These are phyloP conservation scores for Pseudoturritis turrita DNA, from an alignment of 345 rosid genomes.

Conservation along the genomic window DNA sequence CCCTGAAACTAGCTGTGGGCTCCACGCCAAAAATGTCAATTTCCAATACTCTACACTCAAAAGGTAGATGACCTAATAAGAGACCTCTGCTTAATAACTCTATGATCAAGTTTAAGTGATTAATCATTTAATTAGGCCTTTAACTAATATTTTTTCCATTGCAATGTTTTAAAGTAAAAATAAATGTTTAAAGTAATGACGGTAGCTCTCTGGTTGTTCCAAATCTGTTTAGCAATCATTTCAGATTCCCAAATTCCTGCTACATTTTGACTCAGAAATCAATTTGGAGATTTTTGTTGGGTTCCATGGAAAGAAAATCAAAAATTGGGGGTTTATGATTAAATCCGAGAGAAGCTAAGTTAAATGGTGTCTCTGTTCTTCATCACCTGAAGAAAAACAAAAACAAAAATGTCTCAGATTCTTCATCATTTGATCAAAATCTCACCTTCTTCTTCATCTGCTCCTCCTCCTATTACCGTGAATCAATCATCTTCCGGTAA, in stretches of 20 bases:
- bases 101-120: conserved; percentile 4
- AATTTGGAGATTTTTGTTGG: conserved; percentile 19
- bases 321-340: conserved; percentile 6
- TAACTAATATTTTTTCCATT: neutral
- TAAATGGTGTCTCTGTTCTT: conserved; percentile 34
- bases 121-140: conserved; percentile 15
- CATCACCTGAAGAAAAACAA: conserved; percentile 8
- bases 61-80: conserved; percentile 40
- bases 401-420: conserved; percentile 33
- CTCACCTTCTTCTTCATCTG: conserved; percentile 28
- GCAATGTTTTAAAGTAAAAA: conserved; percentile 9
- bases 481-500: conserved; percentile 30
- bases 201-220: conserved; percentile 15
- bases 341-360: neutral
- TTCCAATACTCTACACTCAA: no score
- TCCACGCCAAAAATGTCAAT: conserved; percentile 16
- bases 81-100: neutral
- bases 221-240: conserved; percentile 36
- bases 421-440: conserved; percentile 29
- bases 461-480: conserved; percentile 33
- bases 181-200: conserved; percentile 7
- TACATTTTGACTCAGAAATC: conserved; percentile 24
- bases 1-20: conserved; percentile 28
- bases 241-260: conserved; percentile 27
- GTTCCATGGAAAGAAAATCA: conserved; percentile 14